Conservation (phyloP, 176 grass and related monocot genomes). For the Phoenix dactylifera region DNA sequence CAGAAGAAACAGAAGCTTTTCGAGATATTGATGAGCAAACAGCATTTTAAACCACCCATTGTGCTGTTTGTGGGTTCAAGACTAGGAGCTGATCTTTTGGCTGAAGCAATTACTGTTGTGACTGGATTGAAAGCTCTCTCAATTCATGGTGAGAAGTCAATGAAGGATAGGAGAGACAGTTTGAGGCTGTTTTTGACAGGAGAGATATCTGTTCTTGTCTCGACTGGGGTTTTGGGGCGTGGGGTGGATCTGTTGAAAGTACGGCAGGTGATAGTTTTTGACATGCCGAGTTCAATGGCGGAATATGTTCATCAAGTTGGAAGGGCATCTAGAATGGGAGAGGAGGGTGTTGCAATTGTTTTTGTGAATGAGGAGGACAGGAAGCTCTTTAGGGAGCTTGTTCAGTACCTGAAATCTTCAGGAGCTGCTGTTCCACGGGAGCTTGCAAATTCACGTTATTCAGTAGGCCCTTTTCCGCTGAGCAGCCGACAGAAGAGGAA, state of each 20-base stretch:
- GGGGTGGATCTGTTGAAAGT: constrained; percentile 83
- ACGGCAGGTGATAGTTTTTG: constrained; percentile 81
- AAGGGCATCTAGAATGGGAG: constrained; percentile 78
- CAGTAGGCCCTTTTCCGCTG: constrained; percentile 14
- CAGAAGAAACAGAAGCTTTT: constrained; percentile 95
- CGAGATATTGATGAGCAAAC: constrained; percentile 74
- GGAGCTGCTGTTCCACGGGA: constrained; percentile 65
- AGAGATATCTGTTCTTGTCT: constrained; percentile 66
- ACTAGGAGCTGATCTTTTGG: constrained; percentile 68
- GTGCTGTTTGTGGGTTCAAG: constrained; percentile 87
- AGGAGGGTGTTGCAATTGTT: constrained; percentile 51
- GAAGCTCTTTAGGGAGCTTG: constrained; percentile 66
- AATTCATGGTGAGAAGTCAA: constrained; percentile 90
- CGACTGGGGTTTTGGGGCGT: constrained; percentile 68
- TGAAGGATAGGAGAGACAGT: constrained; percentile 84
- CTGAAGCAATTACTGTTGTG: constrained; percentile 66
- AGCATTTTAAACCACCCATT: constrained; percentile 69
- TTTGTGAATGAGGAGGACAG: constrained; percentile 83
- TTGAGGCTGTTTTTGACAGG: constrained; percentile 69
- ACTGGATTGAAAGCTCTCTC: constrained; percentile 65
- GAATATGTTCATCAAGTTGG: constrained; percentile 89
- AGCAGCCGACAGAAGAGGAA: constrained; percentile 53
- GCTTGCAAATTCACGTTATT: constrained; percentile 56
- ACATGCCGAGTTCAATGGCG: constrained; percentile 78
- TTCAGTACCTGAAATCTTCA: constrained; percentile 46